Evolutionary conservation across 106 monocot genomes (phyloP).

Genomic region (Narthecium ossifragum): DNA sequence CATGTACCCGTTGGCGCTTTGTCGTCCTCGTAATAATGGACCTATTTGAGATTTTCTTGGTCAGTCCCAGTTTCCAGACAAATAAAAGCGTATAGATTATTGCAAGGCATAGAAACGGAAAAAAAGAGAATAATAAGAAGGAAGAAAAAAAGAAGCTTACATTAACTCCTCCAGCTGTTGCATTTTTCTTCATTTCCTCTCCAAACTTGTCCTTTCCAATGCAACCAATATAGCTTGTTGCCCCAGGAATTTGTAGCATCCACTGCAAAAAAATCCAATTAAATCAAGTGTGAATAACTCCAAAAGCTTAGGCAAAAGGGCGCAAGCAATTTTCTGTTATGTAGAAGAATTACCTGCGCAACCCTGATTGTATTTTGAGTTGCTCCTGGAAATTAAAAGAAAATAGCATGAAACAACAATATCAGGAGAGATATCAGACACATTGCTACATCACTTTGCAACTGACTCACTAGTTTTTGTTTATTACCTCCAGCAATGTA

Average conservation of each 20-base stretch:
- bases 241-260: constrained; percentile 98
- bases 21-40: constrained; percentile 77
- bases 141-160: constrained; percentile 27
- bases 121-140: not conserved
- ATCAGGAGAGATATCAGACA: not conserved
- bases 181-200: constrained; percentile 92
- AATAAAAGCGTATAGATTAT: no score
- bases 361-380: constrained; percentile 97
- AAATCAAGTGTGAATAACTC: no score
- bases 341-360: constrained; percentile 59
- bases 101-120: not conserved
- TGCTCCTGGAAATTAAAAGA: constrained; percentile 43
- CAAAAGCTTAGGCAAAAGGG: no score
- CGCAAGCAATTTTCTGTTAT: not conserved
- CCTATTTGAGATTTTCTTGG: constrained; percentile 61
- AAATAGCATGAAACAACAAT: not conserved
- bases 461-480: not conserved
- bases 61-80: no score
- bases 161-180: constrained; percentile 70
- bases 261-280: constrained; percentile 59
- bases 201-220: constrained; percentile 97
- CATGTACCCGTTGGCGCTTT: constrained; percentile 82
- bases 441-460: not conserved
- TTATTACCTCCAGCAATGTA: constrained; percentile 93
- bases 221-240: constrained; percentile 92